Evolutionary conservation across 306 rosid species (phyloP), one percentile per base, ranked within the genome.

Genomic region (Cicer yamashitae): DNA sequence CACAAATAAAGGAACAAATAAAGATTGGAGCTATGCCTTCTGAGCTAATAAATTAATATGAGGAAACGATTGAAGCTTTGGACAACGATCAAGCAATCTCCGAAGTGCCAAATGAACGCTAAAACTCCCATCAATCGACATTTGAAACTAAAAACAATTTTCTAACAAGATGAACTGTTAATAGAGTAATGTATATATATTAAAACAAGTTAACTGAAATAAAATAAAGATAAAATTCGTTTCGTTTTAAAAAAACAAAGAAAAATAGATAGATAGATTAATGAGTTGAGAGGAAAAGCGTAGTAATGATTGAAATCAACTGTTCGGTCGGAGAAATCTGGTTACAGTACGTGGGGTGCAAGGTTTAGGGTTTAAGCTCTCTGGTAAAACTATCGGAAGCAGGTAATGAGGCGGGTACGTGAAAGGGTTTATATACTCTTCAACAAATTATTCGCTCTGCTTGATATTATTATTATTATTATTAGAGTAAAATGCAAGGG

Each of bases 71-170:
- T 64, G 83, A n/a, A 94, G 96, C 83, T 88, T 78, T 2, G 96
- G 92, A 77, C 91, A 89, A 67, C 96, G 94, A 22, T 82, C 81
- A 64, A 91, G 86, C 60, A 94, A 87, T 59, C 90, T 83, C 79
- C 81, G 85, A 50, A 94, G 84, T 10, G 97, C 76, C 34, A 84
- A 83, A 18, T 83, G 70, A 54, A 87, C 30, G 12, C 77, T 79
- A 73, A 94, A 94, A 76, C 94, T 91, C 11, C 93, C 93, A 50
- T 91, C 96, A 54, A 88, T 85, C 13, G 92, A 88, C 92, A 89
- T 93, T 70, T 73, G 69, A 22, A 80, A 25, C 81, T 64, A 65
- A 61, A 79, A 61, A 7, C 56, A 76, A 34, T 47, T 5, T 2
- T 47, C 58, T 54, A 62, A 7, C 72, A 73, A 77, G 25, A 46